Conservation (phyloP, 768 basidiomycete genomes). For the Gymnopilus dilepis region DNA sequence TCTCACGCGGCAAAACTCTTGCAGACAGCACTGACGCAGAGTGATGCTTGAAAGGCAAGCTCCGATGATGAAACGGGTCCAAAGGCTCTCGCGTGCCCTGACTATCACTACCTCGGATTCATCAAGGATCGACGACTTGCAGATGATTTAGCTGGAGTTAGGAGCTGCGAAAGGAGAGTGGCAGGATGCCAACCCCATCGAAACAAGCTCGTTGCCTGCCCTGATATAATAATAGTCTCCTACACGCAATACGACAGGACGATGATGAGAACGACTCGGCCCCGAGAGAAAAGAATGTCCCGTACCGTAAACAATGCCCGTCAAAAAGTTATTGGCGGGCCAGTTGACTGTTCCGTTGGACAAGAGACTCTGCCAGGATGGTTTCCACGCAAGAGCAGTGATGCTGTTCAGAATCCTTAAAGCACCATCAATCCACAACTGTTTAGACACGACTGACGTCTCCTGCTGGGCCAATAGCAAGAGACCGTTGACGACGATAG, state of each 20-base stretch:
- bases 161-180: conserved; percentile 1
- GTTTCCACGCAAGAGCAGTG: conserved; percentile 59
- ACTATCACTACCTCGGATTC: neutral
- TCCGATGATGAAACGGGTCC: conserved; percentile 1
- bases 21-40: neutral
- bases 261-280: conserved; percentile 2
- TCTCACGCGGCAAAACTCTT: conserved; percentile 8
- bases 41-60: neutral
- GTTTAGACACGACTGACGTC: conserved; percentile 34
- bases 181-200: conserved; percentile 49
- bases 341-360: conserved; percentile 70
- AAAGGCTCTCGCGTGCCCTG: neutral
- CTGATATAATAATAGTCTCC: conserved; percentile 70
- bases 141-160: conserved; percentile 12
- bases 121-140: conserved; percentile 14
- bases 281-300: conserved; percentile 9
- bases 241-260: conserved; percentile 27
- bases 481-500: conserved; percentile 63
- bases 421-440: conserved; percentile 54
- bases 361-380: conserved; percentile 65
- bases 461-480: conserved; percentile 58
- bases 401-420: conserved; percentile 55
- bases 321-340: conserved; percentile 59
- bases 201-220: conserved; percentile 57
- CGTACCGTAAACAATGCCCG: conserved; percentile 61